A percentile compares a stretch with the other conserved stretches of the same genome.
Evolutionary conservation across 345 rosid species (phyloP).

Genomic region (Pseudoturritis turrita): DNA sequence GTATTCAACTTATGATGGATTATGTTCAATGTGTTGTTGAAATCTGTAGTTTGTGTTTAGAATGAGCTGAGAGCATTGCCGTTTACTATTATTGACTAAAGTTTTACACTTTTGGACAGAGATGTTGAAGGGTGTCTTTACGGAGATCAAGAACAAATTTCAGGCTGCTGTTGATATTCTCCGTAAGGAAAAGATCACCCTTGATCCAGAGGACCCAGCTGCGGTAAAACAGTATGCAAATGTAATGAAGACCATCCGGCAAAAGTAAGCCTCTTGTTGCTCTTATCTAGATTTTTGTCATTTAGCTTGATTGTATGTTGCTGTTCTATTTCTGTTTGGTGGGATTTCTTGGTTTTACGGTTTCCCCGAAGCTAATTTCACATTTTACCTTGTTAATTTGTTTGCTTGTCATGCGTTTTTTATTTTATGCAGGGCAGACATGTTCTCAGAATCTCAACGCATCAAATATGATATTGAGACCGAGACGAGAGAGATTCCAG

Average conservation of each 20-base stretch:
- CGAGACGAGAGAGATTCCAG: constrained; percentile 66
- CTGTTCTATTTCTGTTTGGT: background rate
- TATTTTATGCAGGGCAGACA: constrained; percentile 63
- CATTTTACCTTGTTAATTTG: background rate
- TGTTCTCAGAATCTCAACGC: constrained; percentile 80
- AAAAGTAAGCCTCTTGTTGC: constrained; percentile 55
- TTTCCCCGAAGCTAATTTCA: background rate
- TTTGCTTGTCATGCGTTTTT: constrained; percentile 4
- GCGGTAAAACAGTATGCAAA: constrained; percentile 82
- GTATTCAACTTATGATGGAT: background rate
- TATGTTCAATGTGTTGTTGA: background rate
- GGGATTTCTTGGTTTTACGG: background rate
- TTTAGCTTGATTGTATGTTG: background rate
- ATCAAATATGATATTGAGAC: constrained; percentile 59
- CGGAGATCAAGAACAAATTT: constrained; percentile 79
- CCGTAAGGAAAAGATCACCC: constrained; percentile 86
- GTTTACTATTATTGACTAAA: background rate
- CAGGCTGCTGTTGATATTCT: constrained; percentile 76
- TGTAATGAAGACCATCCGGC: constrained; percentile 84
- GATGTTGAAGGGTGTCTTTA: constrained; percentile 87
- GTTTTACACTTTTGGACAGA: constrained; percentile 39
- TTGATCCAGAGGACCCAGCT: constrained; percentile 83
- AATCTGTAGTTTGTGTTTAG: background rate
- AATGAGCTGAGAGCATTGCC: background rate
- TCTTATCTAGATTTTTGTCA: background rate